These are phyloP conservation scores for Euclidium syriacum DNA, from an alignment of 345 rosid genomes.

Conservation along the genomic window DNA sequence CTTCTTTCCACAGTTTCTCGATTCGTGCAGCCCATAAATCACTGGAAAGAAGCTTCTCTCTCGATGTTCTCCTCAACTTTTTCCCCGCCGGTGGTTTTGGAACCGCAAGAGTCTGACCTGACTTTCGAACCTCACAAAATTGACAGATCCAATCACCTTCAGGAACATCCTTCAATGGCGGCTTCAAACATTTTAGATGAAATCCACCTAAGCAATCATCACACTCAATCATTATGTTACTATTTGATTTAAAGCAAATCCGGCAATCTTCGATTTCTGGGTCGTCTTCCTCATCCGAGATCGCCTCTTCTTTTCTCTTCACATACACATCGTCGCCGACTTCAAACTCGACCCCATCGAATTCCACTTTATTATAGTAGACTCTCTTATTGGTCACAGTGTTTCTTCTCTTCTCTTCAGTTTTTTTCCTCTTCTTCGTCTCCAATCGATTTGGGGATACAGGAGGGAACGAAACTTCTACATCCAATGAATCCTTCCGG, in stretches of 20 bases:
- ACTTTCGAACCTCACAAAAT: constrained; percentile 56
- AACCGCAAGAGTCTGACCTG: constrained; percentile 43
- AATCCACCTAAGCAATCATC: constrained; percentile 89
- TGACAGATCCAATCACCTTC: constrained; percentile 89
- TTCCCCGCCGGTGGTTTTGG: constrained; percentile 64
- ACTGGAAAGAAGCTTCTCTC: constrained; percentile 86
- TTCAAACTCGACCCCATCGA: constrained; percentile 65
- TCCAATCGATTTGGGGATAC: constrained; percentile 50
- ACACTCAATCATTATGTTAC: constrained; percentile 72
- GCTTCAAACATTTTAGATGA: constrained; percentile 85
- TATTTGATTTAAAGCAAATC: constrained; percentile 66
- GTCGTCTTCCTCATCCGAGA: constrained; percentile 60
- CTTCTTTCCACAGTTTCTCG: constrained; percentile 79
- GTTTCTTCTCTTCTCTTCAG: constrained; percentile 5
- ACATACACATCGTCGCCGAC: constrained; percentile 81
- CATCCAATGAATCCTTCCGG: constrained; percentile 10
- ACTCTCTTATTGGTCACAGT: constrained; percentile 41
- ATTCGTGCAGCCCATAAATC: constrained; percentile 82
- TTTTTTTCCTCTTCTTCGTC: constrained; percentile 40
- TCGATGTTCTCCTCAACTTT: constrained; percentile 56
- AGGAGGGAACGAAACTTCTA: constrained; percentile 40
- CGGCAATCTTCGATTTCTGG: constrained; percentile 77
- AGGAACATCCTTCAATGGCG: constrained; percentile 68
- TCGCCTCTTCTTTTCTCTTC: constrained; percentile 70
- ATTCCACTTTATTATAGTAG: constrained; percentile 60